These are phyloP conservation scores for Mortierella sp. DNA, from an alignment of 371 early-diverging fungal species.

Conservation along the genomic window DNA sequence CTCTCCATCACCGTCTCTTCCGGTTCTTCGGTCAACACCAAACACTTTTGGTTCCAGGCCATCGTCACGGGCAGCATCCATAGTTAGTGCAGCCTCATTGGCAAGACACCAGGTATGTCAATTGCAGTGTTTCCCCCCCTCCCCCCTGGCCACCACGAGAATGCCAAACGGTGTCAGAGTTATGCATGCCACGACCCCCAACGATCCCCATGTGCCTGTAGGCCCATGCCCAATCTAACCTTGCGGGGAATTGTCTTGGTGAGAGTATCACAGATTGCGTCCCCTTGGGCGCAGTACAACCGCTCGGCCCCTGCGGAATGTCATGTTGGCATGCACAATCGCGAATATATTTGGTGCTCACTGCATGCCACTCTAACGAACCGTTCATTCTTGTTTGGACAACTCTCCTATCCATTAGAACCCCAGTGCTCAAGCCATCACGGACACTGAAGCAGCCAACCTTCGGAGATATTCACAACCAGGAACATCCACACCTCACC, in stretches of 20 bases:
- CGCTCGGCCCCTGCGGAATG: no score
- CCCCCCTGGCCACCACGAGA: no score
- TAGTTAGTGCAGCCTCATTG: not conserved
- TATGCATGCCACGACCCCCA: not conserved
- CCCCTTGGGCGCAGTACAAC: not conserved
- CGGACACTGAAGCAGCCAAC: not conserved
- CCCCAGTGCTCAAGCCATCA: no score
- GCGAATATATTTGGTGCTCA: no score
- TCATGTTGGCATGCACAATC: no score
- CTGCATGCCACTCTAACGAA: no score
- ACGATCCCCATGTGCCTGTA: not conserved
- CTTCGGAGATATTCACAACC: conserved; percentile 1
- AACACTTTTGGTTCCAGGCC: conserved; percentile 3
- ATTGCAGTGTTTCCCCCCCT: no score
- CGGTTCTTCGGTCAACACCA: conserved; percentile 7
- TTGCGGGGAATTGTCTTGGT: conserved; percentile 23
- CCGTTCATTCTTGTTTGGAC: no score
- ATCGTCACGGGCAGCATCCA: not conserved
- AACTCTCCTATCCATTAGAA: no score
- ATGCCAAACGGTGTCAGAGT: not conserved
- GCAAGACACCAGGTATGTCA: conserved; percentile 6
- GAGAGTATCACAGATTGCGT: not conserved
- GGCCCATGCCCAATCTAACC: conserved; percentile 11
- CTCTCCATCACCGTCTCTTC: conserved; percentile 27
- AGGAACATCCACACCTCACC: not conserved